Evolutionary conservation across 1,139 yeast species (phyloP), one percentile per base, ranked within the genome.

Genomic region (Yarrowia galli): DNA sequence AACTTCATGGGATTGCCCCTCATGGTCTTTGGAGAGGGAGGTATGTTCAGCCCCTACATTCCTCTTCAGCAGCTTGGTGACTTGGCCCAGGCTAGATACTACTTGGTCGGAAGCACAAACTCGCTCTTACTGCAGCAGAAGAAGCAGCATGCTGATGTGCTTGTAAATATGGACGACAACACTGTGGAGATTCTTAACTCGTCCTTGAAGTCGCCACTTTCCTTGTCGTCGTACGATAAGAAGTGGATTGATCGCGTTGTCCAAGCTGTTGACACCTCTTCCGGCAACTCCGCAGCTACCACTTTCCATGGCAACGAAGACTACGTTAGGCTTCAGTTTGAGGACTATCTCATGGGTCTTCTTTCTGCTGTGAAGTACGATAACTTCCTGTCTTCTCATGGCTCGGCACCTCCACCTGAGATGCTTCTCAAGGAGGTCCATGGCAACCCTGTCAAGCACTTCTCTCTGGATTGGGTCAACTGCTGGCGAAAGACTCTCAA

Each of bases 61-160:
- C 97, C 99, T 0, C 80, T 95, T 67, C 99, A 93, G 77, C 98
- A 93, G 75, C 80, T 95, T 68, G 89, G 89, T 68, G 93, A 91
- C 72, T 81, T 95, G 68, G 83, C 82, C 46, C 83, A 84, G 40
- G 85, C 93, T 0, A 81, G 83, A 68, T 88, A 87, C 75, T 95
- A 87, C 72, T 81, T 92, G 79, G 85, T 92, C 68, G 99, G 99
- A 0, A 89, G 97, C 65, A 92, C 98, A 12, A 95, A 95, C 77
- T 87, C 92, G 45, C 80, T 95, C 63, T 81, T 95, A 67, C 80
- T 90, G 56, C 89, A 89, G 72, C 92, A 89, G 70, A 89, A 89
- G 73, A 80, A 83, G 54, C 79, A 81, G 46, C 80, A 85, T 69
- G 84, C 87, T 66, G 92, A 89, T 72, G 75, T 86, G 2, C 74